Evolutionary conservation across 352 stramenopile genomes (phyloP).

Genomic region (Pythium rishiriense): DNA sequence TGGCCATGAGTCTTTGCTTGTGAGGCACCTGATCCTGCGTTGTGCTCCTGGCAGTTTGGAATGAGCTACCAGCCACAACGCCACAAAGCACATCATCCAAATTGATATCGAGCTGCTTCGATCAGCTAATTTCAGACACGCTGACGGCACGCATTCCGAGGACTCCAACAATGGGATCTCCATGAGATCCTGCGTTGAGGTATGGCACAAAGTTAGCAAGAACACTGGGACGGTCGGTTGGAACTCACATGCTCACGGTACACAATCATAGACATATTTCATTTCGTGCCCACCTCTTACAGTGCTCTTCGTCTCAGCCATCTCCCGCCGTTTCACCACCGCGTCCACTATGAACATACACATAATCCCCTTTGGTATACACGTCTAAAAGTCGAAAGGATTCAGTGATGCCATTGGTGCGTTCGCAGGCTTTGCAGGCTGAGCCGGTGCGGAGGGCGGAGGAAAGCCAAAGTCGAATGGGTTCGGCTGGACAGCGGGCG

Average conservation of each 20-base stretch:
- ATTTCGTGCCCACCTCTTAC: conserved; percentile 4
- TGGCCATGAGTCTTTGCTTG: conserved; percentile 10
- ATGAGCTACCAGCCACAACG: background rate
- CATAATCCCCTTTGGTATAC: conserved; percentile 12
- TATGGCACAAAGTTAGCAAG: conserved; percentile 7
- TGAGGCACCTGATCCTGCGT: background rate
- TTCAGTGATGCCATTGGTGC: conserved; percentile 26
- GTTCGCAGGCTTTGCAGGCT: conserved; percentile 15
- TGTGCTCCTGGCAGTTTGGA: background rate
- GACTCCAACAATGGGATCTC: too few species aligned
- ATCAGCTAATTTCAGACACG: background rate
- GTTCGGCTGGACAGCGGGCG: conserved; percentile 13
- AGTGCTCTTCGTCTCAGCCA: background rate
- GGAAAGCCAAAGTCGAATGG: conserved; percentile 29
- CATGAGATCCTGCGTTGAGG: background rate
- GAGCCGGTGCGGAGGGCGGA: conserved; percentile 8
- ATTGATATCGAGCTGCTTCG: background rate
- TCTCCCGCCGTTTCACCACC: background rate
- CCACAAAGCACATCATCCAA: background rate
- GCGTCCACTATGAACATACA: background rate
- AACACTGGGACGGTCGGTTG: background rate
- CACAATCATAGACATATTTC: conserved; percentile 15
- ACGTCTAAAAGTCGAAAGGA: conserved; percentile 38
- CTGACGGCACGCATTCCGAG: too few species aligned
- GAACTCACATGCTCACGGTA: background rate